Evolutionary conservation across 768 basidiomycete species (phyloP), one percentile per base, ranked within the genome.

Genomic region (Sporobolomyces pararoseus): DNA sequence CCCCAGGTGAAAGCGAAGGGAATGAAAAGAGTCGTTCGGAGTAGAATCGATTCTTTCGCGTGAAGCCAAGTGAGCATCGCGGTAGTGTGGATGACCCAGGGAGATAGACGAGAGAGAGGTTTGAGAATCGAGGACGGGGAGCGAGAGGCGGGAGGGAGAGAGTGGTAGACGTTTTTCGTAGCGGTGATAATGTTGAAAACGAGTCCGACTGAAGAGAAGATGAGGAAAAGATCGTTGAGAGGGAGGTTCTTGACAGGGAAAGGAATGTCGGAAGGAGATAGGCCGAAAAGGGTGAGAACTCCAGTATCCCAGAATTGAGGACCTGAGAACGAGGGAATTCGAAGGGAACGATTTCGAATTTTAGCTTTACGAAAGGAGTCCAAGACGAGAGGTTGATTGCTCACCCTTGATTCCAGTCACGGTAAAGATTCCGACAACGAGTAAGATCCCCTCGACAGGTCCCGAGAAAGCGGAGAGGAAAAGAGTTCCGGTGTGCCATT

Each of bases 1-100:
- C 93, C 95, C 93, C 94, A 98, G 25, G 89, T 87, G 75, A 87
- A 88, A 23, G 94, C 80, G 82, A 94, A 96, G 4, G 93, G 91
- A 16, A 97, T 81, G 77, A 98, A 87, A 31, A 87, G 83, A 1
- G 86, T 82, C 1, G 89, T 89, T 74, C 88, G 82, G 47, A 96
- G 82, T 78, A 95, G 44, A 16, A 59, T 65, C 7, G 52, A 12
- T 29, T 84, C 80, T 13, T 90, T 88, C 34, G 87, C 85, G 25
- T 85, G 83, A 23, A 98, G 83, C 94, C 95, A 99, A 35, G 85
- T 79, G 34, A 92, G 78, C 74, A 95, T 89, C 54, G 92, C 81
- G n/a, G 79, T 77, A 3, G 85, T 85, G 21, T 91, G 85, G 52
- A 86, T 75, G 23, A 87, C 79, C 80, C 92, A 96, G 4, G 96